phyloP scores from a whole-genome alignment of 2,329 filamentous ascomycete genomes.

The Trichoderma guizhouense region DNA sequence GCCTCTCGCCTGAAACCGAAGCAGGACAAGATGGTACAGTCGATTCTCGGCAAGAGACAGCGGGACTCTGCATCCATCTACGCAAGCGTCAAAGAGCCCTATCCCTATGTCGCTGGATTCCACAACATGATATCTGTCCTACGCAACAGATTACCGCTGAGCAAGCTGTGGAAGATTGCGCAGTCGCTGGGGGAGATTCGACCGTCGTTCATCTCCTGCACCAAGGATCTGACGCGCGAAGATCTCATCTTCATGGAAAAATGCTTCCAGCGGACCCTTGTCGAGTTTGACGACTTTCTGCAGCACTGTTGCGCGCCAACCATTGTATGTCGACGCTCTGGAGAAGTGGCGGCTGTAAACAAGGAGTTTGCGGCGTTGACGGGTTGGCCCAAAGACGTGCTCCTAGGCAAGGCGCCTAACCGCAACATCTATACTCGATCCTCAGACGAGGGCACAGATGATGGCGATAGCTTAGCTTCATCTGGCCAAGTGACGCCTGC shows the following conservation, averaged over 20 bases:
- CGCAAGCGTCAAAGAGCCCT: constrained; percentile 83
- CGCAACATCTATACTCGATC: constrained; percentile 74
- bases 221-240: constrained; percentile 79
- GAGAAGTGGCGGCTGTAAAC: constrained; percentile 90
- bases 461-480: constrained; percentile 31
- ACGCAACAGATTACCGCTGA: constrained; percentile 71
- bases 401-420: constrained; percentile 84
- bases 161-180: constrained; percentile 77
- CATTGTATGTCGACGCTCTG: constrained; percentile 85
- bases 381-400: constrained; percentile 86
- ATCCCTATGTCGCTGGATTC: constrained; percentile 86
- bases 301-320: constrained; percentile 85
- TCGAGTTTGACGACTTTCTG: constrained; percentile 92
- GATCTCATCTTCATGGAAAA: constrained; percentile 98
- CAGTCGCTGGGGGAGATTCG: constrained; percentile 85
- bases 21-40: constrained; percentile 43
- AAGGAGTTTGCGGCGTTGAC: constrained; percentile 97
- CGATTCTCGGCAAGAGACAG: constrained; percentile 55
- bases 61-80: constrained; percentile 83
- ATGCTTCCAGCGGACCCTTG: constrained; percentile 87
- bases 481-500: constrained; percentile 46
- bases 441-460: constrained; percentile 31
- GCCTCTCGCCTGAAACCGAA: constrained; percentile 39
- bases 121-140: constrained; percentile 82
- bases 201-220: constrained; percentile 89